Conservation (phyloP, 257 asterid species). For the Handroanthus guayacan region DNA sequence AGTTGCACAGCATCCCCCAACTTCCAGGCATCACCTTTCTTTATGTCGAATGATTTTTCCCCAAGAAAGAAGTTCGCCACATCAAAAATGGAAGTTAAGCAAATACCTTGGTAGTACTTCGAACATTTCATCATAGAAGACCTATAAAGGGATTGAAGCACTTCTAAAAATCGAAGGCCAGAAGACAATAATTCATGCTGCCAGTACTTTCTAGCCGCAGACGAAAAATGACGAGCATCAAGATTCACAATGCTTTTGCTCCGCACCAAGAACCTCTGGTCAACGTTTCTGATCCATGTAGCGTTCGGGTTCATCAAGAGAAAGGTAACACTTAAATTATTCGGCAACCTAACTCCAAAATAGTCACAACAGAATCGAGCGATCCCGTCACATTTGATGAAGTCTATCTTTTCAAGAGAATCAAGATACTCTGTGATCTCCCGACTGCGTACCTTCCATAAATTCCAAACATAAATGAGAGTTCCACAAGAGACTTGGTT, state of each 20-base stretch:
- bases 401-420: slow-evolving; percentile 33
- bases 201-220: slow-evolving; percentile 55
- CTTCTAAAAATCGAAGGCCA: slow-evolving; percentile 53
- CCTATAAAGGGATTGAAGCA: slow-evolving; percentile 45
- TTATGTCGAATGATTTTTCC: slow-evolving; percentile 23
- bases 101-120: slow-evolving; percentile 37
- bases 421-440: slow-evolving; percentile 46
- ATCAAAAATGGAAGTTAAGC: slow-evolving; percentile 43
- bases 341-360: slow-evolving; percentile 57
- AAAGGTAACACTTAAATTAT: slow-evolving; percentile 29
- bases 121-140: slow-evolving; percentile 22
- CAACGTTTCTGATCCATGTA: slow-evolving; percentile 52
- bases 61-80: slow-evolving; percentile 37
- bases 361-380: slow-evolving; percentile 48
- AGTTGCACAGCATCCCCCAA: slow-evolving; percentile 29
- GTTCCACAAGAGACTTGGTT: slow-evolving; percentile 48
- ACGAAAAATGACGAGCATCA: slow-evolving; percentile 50
- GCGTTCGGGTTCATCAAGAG: slow-evolving; percentile 57
- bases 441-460: slow-evolving; percentile 41
- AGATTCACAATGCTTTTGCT: slow-evolving; percentile 30
- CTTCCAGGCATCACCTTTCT: slow-evolving; percentile 19
- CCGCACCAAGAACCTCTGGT: slow-evolving; percentile 32
- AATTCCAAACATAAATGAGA: slow-evolving; percentile 55
- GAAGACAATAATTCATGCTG: slow-evolving; percentile 43
- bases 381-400: slow-evolving; percentile 1